phyloP scores from a whole-genome alignment of 371 early-diverging fungal species.

The Syncephalastrum racemosum region DNA sequence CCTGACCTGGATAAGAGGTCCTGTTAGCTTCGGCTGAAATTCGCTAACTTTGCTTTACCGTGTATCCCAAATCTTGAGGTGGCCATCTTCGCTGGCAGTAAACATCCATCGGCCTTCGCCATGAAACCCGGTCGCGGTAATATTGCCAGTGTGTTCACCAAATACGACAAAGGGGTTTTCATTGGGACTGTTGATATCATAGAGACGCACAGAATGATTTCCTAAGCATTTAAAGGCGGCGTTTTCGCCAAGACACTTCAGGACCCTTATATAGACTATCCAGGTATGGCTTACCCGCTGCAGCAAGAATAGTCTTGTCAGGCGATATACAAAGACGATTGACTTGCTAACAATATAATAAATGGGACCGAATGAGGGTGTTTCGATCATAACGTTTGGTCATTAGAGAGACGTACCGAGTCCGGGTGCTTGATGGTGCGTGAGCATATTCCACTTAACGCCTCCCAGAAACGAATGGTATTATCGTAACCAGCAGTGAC shows the following conservation, averaged over 20 bases:
- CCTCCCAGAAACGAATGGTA: conserved; percentile 98
- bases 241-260: background rate
- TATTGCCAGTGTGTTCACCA: conserved; percentile 89
- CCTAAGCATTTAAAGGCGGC: conserved; percentile 36
- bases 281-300: conserved; percentile 71
- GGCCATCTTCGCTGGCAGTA: conserved; percentile 91
- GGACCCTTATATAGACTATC: background rate
- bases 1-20: conserved; percentile 14
- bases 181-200: conserved; percentile 80
- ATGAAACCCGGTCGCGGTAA: conserved; percentile 93
- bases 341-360: conserved; percentile 82
- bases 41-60: conserved; percentile 28
- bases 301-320: conserved; percentile 91
- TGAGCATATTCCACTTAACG: conserved; percentile 89
- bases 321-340: conserved; percentile 92
- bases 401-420: conserved; percentile 51
- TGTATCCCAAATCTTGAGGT: conserved; percentile 91
- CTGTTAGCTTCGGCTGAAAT: background rate
- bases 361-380: no score
- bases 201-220: conserved; percentile 81
- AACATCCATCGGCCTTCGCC: conserved; percentile 93
- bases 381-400: background rate
- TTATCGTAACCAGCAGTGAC: conserved; percentile 97
- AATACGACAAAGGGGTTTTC: conserved; percentile 78
- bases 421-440: conserved; percentile 94